phyloP scores from a whole-genome alignment of 2,329 filamentous ascomycete genomes.

The Scytalidium lignicola region DNA sequence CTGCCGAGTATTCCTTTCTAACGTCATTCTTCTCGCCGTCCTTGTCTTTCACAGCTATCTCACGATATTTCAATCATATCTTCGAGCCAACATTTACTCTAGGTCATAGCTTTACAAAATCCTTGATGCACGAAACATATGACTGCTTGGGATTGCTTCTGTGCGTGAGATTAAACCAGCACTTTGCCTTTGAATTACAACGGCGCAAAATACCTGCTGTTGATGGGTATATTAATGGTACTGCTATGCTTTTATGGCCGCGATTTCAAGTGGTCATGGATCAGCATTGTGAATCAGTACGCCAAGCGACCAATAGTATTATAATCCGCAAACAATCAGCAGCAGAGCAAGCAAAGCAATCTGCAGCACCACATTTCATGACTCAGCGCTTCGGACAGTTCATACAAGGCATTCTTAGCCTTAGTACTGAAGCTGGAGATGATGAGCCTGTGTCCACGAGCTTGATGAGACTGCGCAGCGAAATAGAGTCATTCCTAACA shows the following conservation, averaged over 20 bases:
- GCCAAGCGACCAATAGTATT: slow-evolving; percentile 50
- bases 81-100: slow-evolving; percentile 88
- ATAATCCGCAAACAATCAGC: slow-evolving; percentile 38
- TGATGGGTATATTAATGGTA: slow-evolving; percentile 89
- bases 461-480: slow-evolving; percentile 67
- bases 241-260: slow-evolving; percentile 94
- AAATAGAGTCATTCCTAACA: slow-evolving; percentile 78
- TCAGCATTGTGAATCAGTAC: slow-evolving; percentile 82
- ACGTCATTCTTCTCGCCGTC: slow-evolving; percentile 82
- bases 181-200: slow-evolving; percentile 90
- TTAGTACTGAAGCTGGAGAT: slow-evolving; percentile 88
- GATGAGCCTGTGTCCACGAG: slow-evolving; percentile 88
- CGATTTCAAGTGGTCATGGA: slow-evolving; percentile 93
- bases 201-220: slow-evolving; percentile 82
- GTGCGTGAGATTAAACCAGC: slow-evolving; percentile 90
- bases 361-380: slow-evolving; percentile 80
- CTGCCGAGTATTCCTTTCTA: slow-evolving; percentile 91
- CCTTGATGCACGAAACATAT: slow-evolving; percentile 68
- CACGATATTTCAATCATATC: slow-evolving; percentile 78
- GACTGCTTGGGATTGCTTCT: slow-evolving; percentile 84
- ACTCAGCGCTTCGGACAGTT: slow-evolving; percentile 97
- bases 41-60: slow-evolving; percentile 69
- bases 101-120: slow-evolving; percentile 70
- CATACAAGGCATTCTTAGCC: slow-evolving; percentile 72
- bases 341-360: slow-evolving; percentile 54